Conservation (phyloP, 2,329 filamentous ascomycete species). For the Fusarium sp. region DNA sequence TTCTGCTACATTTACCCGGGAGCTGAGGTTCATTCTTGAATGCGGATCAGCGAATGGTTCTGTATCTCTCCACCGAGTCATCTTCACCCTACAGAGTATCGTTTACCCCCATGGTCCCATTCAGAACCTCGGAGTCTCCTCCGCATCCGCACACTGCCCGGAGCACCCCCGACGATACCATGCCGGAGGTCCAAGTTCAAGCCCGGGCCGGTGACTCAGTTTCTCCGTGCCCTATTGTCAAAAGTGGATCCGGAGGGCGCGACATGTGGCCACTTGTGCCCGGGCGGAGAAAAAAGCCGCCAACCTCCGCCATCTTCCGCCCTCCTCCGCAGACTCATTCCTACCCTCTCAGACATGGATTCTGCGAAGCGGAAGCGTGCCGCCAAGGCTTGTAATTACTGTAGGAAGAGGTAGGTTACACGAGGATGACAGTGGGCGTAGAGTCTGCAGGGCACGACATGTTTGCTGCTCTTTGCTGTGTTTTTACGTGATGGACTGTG, state of each 20-base stretch:
- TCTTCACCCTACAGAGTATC: background rate
- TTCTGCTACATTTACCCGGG: background rate
- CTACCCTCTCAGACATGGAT: slow-evolving; percentile 17
- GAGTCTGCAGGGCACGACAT: background rate
- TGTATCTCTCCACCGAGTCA: background rate
- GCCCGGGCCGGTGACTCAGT: background rate
- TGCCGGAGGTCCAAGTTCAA: background rate
- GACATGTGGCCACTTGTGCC: background rate
- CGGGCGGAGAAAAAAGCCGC: slow-evolving; percentile 26
- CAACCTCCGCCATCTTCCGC: slow-evolving; percentile 24
- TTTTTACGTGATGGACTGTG: background rate
- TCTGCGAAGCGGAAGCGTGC: slow-evolving; percentile 39
- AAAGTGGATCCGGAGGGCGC: background rate
- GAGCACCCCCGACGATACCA: background rate
- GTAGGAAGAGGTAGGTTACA: slow-evolving; percentile 27
- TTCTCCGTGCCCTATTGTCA: background rate
- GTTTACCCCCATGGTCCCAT: background rate
- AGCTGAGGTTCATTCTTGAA: background rate
- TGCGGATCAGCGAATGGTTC: background rate
- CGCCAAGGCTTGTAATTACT: slow-evolving; percentile 41
- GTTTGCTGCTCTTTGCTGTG: background rate
- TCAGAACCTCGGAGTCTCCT: background rate
- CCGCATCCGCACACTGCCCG: background rate
- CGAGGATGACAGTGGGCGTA: background rate
- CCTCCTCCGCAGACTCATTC: slow-evolving; percentile 19